Conservation (phyloP, 345 rosid genomes). For the Acer yangbiense region DNA sequence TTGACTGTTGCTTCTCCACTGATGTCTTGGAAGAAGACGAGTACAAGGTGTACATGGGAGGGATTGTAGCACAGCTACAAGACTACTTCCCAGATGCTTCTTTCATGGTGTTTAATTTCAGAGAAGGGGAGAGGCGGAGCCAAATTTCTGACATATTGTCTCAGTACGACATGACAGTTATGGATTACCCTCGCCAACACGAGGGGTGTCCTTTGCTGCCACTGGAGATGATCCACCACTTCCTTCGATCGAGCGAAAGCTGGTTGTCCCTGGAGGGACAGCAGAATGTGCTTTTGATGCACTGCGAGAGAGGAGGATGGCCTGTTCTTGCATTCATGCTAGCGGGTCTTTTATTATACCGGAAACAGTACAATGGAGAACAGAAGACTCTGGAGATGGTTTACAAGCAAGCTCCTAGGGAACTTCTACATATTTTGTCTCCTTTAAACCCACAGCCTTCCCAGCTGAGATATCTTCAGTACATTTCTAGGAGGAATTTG, state of each 20-base stretch:
- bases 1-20: constrained; percentile 98
- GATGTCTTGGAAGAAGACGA: constrained; percentile 93
- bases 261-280: constrained; percentile 94
- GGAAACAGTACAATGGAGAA: constrained; percentile 89
- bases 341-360: constrained; percentile 82
- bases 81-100: constrained; percentile 95
- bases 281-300: constrained; percentile 91
- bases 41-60: constrained; percentile 86
- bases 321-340: constrained; percentile 98
- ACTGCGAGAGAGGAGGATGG: constrained; percentile 98
- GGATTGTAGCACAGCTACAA: constrained; percentile 94
- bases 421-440: constrained; percentile 79
- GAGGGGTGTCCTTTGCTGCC: constrained; percentile 90
- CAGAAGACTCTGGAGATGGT: constrained; percentile 98
- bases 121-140: constrained; percentile 93
- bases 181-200: constrained; percentile 96
- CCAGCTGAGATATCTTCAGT: constrained; percentile 95
- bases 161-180: constrained; percentile 92
- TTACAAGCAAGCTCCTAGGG: constrained; percentile 96
- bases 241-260: constrained; percentile 90
- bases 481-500: constrained; percentile 87
- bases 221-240: constrained; percentile 92
- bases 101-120: constrained; percentile 96
- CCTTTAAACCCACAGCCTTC: constrained; percentile 93
- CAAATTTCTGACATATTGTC: constrained; percentile 84